Conservation (phyloP, 2,329 filamentous ascomycete genomes). For the Sphaerulina populicola region DNA sequence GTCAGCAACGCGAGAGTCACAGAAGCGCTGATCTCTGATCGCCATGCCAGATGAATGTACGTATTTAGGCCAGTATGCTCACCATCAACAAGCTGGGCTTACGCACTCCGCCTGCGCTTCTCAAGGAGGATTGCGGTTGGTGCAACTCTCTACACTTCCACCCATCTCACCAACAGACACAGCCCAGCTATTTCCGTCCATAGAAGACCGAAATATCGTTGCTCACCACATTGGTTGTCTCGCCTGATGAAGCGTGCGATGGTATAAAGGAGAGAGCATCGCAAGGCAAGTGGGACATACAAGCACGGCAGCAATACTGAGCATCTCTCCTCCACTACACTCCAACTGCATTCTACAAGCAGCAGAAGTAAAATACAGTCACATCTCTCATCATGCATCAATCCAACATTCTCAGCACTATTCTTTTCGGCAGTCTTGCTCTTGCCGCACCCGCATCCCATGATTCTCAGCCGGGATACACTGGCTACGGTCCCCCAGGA, state of each 20-base stretch:
- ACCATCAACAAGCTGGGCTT: too few species aligned
- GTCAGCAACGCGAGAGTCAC: too few species aligned
- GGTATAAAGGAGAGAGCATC: background rate
- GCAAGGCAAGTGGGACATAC: background rate
- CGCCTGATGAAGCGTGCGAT: background rate
- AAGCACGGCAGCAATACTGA: background rate
- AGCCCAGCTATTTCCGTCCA: background rate
- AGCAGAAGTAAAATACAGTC: background rate
- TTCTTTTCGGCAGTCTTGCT: background rate
- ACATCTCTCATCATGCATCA: background rate
- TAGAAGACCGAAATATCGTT: background rate
- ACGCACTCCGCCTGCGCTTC: background rate
- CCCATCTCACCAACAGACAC: background rate
- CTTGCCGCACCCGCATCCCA: slow-evolving; percentile 4
- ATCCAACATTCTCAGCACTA: background rate
- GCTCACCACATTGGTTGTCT: background rate
- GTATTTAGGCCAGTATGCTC: too few species aligned
- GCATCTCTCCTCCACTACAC: background rate
- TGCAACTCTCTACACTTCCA: background rate
- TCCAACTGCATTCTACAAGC: background rate
- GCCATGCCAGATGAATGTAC: too few species aligned
- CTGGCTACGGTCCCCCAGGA: background rate
- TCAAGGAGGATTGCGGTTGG: background rate
- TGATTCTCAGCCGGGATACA: background rate
- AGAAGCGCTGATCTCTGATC: too few species aligned